phyloP scores from a whole-genome alignment of 208 protist genomes.

The Phytomonas serpens region DNA sequence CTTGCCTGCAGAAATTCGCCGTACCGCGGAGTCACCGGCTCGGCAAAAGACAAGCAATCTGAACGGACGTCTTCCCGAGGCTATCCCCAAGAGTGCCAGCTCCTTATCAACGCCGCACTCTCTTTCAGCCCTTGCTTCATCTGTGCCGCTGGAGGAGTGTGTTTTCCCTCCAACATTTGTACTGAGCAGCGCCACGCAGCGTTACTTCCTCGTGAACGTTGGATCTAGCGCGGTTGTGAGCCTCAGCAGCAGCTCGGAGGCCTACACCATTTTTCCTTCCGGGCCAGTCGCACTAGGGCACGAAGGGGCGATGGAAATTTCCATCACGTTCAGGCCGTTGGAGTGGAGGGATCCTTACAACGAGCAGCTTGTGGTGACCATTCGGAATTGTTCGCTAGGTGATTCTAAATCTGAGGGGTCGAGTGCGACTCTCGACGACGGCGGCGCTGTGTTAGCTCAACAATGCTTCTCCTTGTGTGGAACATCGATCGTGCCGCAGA shows the following conservation, averaged over 20 bases:
- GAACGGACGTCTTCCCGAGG: not conserved
- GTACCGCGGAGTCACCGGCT: not conserved
- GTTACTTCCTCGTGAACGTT: slow-evolving; percentile 66
- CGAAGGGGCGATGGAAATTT: slow-evolving; percentile 26
- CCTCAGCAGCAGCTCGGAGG: slow-evolving; percentile 12
- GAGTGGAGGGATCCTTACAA: slow-evolving; percentile 37
- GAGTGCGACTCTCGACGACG: slow-evolving; percentile 25
- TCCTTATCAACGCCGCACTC: not conserved
- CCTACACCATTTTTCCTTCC: not conserved
- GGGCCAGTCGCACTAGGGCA: slow-evolving; percentile 23
- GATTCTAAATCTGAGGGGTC: slow-evolving; percentile 10
- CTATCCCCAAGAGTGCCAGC: not conserved
- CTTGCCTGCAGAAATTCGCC: not conserved
- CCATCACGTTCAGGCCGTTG: slow-evolving; percentile 56
- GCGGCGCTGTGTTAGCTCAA: slow-evolving; percentile 37
- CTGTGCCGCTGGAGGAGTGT: slow-evolving; percentile 1
- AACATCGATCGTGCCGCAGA: slow-evolving; percentile 53
- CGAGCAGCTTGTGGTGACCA: slow-evolving; percentile 17
- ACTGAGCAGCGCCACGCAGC: slow-evolving; percentile 23
- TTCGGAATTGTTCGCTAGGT: not conserved
- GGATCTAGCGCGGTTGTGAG: slow-evolving; percentile 61
- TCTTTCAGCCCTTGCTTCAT: not conserved
- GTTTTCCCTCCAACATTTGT: slow-evolving; percentile 55
- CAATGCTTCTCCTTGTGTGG: slow-evolving; percentile 47
- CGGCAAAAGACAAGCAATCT: not conserved